Conservation (phyloP, 2,329 filamentous ascomycete genomes). For the Polytolypa hystricis region DNA sequence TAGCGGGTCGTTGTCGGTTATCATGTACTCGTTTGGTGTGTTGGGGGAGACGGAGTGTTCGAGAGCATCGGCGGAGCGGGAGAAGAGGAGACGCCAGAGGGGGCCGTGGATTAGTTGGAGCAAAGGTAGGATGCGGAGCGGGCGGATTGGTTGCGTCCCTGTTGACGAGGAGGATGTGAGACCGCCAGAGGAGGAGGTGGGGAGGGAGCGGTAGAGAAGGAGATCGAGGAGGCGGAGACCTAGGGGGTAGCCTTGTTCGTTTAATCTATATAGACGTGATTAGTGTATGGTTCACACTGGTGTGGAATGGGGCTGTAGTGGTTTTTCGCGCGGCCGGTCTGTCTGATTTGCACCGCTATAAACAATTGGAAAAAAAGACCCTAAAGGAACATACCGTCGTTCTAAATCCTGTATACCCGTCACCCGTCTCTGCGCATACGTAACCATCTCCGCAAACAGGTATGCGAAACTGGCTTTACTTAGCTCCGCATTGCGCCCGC, state of each 20-base stretch:
- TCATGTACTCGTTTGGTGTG: slow-evolving; percentile 95
- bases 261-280: slow-evolving; percentile 67
- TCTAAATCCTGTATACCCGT: slow-evolving; percentile 91
- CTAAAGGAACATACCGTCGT: slow-evolving; percentile 51
- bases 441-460: slow-evolving; percentile 92
- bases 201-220: slow-evolving; percentile 73
- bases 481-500: slow-evolving; percentile 75
- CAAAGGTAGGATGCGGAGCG: slow-evolving; percentile 78
- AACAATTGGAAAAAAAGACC: neutral
- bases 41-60: slow-evolving; percentile 75
- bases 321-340: neutral
- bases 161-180: slow-evolving; percentile 63
- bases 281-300: neutral
- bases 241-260: slow-evolving; percentile 83
- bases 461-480: slow-evolving; percentile 93
- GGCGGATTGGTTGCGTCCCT: slow-evolving; percentile 54
- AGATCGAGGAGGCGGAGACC: slow-evolving; percentile 92
- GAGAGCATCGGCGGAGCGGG: slow-evolving; percentile 78
- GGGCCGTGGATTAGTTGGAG: slow-evolving; percentile 92
- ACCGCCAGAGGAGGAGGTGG: slow-evolving; percentile 72
- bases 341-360: neutral
- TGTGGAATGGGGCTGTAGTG: neutral
- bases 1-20: slow-evolving; percentile 93
- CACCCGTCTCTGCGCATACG: slow-evolving; percentile 81
- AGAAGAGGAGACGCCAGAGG: slow-evolving; percentile 86